phyloP scores from a whole-genome alignment of 2,329 filamentous ascomycete genomes.

The Penicillium fuscoglaucum region DNA sequence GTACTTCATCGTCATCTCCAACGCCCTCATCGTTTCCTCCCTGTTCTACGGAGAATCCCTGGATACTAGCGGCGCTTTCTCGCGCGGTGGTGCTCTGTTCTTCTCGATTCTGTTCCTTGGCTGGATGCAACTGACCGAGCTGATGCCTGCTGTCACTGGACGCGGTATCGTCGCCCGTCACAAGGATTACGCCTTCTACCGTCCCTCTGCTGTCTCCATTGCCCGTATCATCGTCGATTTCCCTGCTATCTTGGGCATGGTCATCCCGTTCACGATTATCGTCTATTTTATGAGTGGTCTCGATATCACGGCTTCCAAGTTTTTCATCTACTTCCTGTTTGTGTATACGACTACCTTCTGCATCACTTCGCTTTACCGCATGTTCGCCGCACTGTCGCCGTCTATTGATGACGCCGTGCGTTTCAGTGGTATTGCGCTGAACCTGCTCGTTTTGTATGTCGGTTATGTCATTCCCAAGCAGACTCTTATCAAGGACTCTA shows the following conservation, averaged over 20 bases:
- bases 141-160: slow-evolving; percentile 74
- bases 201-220: slow-evolving; percentile 64
- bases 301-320: slow-evolving; percentile 60
- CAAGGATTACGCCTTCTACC: slow-evolving; percentile 67
- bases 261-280: slow-evolving; percentile 61
- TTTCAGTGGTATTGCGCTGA: slow-evolving; percentile 61
- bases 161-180: slow-evolving; percentile 69
- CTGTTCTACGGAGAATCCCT: slow-evolving; percentile 70
- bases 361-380: slow-evolving; percentile 64
- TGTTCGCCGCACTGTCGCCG: slow-evolving; percentile 64
- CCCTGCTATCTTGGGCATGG: slow-evolving; percentile 59
- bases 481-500: slow-evolving; percentile 57
- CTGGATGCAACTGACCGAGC: slow-evolving; percentile 74
- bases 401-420: slow-evolving; percentile 67
- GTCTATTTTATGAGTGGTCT: slow-evolving; percentile 66
- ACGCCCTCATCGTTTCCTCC: slow-evolving; percentile 72
- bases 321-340: slow-evolving; percentile 66
- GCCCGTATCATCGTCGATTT: slow-evolving; percentile 64
- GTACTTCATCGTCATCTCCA: slow-evolving; percentile 73
- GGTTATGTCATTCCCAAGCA: slow-evolving; percentile 69
- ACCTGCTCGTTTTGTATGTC: slow-evolving; percentile 63
- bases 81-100: slow-evolving; percentile 63
- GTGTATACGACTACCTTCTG: slow-evolving; percentile 63
- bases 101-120: slow-evolving; percentile 67
- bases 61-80: slow-evolving; percentile 62